Evolutionary conservation across 805 yeast genomes (phyloP), one percentile per base, ranked within the genome.

Genomic region (Ogataea kodamae): DNA sequence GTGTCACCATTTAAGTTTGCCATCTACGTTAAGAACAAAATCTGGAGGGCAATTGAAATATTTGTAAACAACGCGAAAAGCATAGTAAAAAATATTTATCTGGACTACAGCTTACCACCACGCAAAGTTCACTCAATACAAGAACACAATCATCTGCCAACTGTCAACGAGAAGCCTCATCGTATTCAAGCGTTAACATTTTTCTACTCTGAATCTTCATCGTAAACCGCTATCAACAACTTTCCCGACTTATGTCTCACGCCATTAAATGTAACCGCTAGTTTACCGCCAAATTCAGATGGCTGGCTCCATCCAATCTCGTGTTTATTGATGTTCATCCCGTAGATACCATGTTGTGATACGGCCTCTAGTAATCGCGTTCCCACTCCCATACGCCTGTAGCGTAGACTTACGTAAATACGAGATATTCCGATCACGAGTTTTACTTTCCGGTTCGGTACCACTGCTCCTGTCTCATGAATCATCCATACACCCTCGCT

Each of bases 251-350:
- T 70, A 49, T 80, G 86, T 17, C 37, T 54, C 1, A 70, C 72
- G 0, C 81, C 77, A 48, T 76, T 78, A 49, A 74, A 80, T 18
- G 50, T 57, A 20, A 53, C 54, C 0, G 88, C 86, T 19, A 81
- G 61, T 37, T 68, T 65, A 2, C 77, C 76, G 0, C 90, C 90
- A 37, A 70, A 66, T 30, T 66, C 72, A 38, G 83, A 76, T 0
- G 89, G 88, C 52, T 81, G 90, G 26, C 85, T 77, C 74, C 85
- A 81, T 1, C 78, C 83, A 12, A 81, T 52, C 39, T 74, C 68
- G 10, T 41, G 44, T 36, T 56, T 68, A 2, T 57, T 55, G 9
- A 79, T 44, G 0, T 15, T 30, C 35, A 70, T 49, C 0, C 85
- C 86, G 47, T 72, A 74, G 1, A 78, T 56, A 15, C 73, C 58